Evolutionary conservation across 83 land plant genomes (phyloP).

Genomic region (Thuja plicata): DNA sequence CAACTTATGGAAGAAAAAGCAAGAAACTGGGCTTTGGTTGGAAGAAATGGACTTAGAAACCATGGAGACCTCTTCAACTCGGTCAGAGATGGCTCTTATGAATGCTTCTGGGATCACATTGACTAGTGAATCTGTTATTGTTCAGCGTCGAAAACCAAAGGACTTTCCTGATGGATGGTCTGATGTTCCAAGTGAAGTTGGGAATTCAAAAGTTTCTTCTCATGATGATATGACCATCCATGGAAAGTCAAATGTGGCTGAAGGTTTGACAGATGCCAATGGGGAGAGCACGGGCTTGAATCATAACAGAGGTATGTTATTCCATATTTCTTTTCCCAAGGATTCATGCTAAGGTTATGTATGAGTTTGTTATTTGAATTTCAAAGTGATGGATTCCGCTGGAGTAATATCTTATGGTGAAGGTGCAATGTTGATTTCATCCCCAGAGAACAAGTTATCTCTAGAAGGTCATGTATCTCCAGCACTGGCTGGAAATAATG

Average conservation of each 20-base stretch:
- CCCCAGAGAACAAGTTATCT: conserved; percentile 19
- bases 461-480: conserved; percentile 22
- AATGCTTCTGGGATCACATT: conserved; percentile 43
- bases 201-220: conserved; percentile 18
- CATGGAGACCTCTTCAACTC: conserved; percentile 39
- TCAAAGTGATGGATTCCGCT: not conserved
- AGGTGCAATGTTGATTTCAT: not conserved
- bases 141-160: conserved; percentile 18
- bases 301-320: conserved; percentile 3
- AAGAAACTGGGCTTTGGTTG: conserved; percentile 87
- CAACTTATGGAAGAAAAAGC: conserved; percentile 79
- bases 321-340: not conserved
- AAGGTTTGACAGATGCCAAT: conserved; percentile 17
- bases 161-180: conserved; percentile 36
- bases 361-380: not conserved
- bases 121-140: conserved; percentile 21
- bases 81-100: conserved; percentile 16
- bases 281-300: conserved; percentile 15
- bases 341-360: not conserved
- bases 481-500: conserved; percentile 21
- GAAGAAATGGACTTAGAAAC: conserved; percentile 82
- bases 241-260: conserved; percentile 4
- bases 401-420: not conserved
- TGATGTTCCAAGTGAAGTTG: conserved; percentile 27
- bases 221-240: not conserved